A percentile compares a stretch with the other conserved stretches of the same genome.
Conservation (phyloP, 805 yeast species). For the Starmerella potacharoeniae region DNA sequence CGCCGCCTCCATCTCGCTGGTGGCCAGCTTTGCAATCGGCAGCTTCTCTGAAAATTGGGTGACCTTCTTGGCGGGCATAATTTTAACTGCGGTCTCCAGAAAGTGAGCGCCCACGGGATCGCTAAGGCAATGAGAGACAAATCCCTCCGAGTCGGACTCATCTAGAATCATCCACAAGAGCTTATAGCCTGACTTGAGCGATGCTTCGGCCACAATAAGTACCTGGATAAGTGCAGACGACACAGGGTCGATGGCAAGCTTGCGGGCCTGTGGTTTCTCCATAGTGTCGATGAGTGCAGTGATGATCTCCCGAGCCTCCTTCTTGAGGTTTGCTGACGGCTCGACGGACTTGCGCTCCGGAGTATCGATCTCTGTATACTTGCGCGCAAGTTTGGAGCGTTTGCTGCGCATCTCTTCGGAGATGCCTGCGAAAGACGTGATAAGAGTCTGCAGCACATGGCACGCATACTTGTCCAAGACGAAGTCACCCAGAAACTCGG, state of each 20-base stretch:
- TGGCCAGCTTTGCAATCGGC: slow-evolving; percentile 59
- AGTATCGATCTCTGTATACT: slow-evolving; percentile 39
- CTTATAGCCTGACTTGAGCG: slow-evolving; percentile 9
- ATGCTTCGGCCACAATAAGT: slow-evolving; percentile 14
- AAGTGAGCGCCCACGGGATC: slow-evolving; percentile 94
- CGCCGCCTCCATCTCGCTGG: slow-evolving; percentile 58
- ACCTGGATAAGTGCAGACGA: slow-evolving; percentile 68
- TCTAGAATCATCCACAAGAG: slow-evolving; percentile 11
- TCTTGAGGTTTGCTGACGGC: slow-evolving; percentile 8
- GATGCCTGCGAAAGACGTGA: slow-evolving; percentile 67
- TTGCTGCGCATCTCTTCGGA: slow-evolving; percentile 75
- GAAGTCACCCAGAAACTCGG: slow-evolving; percentile 49
- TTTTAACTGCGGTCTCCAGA: slow-evolving; percentile 57
- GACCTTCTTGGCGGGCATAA: slow-evolving; percentile 54
- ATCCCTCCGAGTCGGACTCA: slow-evolving; percentile 42
- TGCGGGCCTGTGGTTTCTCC: slow-evolving; percentile 47
- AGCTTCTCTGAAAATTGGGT: slow-evolving; percentile 53
- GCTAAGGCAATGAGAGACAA: slow-evolving; percentile 69
- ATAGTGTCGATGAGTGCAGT: slow-evolving; percentile 24
- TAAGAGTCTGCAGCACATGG: slow-evolving; percentile 64
- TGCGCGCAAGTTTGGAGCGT: slow-evolving; percentile 73
- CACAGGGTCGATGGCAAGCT: slow-evolving; percentile 61
- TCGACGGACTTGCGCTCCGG: slow-evolving; percentile 48
- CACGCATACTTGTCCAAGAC: slow-evolving; percentile 73
- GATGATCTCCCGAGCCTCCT: slow-evolving; percentile 31